Conservation (phyloP, 1,139 yeast species). For the Yamadazyma taylorii region DNA sequence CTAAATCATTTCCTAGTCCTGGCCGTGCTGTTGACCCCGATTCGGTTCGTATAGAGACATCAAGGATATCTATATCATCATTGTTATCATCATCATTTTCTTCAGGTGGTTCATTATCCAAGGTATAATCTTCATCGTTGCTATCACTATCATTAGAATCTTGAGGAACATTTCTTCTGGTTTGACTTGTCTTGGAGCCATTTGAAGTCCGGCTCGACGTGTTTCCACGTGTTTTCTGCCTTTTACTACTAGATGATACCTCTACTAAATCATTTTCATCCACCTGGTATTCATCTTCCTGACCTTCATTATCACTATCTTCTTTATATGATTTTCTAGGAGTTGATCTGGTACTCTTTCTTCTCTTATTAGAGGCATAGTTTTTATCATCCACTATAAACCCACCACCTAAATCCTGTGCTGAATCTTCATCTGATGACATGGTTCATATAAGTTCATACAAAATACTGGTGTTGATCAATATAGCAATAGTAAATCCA, state of each 20-base stretch:
- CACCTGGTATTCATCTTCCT: constrained; percentile 15
- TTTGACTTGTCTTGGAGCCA: constrained; percentile 11
- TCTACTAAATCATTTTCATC: constrained; percentile 19
- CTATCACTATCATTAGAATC: constrained; percentile 17
- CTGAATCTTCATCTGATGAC: constrained; percentile 8
- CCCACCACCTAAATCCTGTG: constrained; percentile 36
- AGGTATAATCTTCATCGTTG: constrained; percentile 25
- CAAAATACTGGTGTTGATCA: no score
- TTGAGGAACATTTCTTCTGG: background rate
- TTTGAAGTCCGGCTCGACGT: constrained; percentile 14
- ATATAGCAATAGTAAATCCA: no score
- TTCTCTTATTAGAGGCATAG: constrained; percentile 17
- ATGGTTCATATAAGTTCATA: background rate
- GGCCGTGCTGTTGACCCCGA: no score
- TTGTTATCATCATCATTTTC: constrained; percentile 27
- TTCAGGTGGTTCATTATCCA: constrained; percentile 19
- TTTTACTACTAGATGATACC: constrained; percentile 12
- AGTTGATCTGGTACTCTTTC: constrained; percentile 16
- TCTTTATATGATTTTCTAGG: constrained; percentile 18
- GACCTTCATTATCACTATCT: constrained; percentile 17
- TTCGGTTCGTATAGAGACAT: constrained; percentile 13
- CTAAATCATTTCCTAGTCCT: constrained; percentile 11
- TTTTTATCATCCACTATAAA: constrained; percentile 42
- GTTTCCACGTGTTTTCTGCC: constrained; percentile 20
- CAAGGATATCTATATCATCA: constrained; percentile 21